Conservation (phyloP, 164 flowering plant genomes). For the Kingdonia uniflora region DNA sequence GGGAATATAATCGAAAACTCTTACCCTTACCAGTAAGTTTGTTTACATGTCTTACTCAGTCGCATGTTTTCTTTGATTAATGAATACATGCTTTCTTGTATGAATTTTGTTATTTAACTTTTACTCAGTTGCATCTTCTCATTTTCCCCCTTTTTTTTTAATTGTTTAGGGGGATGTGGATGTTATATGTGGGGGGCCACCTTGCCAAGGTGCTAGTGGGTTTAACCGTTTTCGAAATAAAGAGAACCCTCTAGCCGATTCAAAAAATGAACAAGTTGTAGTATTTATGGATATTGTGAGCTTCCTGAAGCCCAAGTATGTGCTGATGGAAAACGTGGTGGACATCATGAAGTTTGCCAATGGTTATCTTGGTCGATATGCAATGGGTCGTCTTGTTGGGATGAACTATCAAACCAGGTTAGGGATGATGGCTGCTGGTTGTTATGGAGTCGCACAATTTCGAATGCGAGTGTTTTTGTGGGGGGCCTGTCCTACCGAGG, state of each 20-base stretch:
- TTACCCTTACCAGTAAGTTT: too few relatives aligned
- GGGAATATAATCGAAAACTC: too few relatives aligned
- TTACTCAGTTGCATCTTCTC: not conserved
- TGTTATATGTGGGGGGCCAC: not conserved
- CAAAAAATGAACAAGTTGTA: not conserved
- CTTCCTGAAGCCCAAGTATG: not conserved
- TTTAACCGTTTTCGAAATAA: not conserved
- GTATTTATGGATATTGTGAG: not conserved
- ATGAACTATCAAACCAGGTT: not conserved
- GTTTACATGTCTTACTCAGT: too few relatives aligned
- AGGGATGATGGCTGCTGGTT: constrained; percentile 1
- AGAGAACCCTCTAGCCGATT: not conserved
- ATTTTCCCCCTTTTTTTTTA: not conserved
- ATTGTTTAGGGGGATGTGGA: not conserved
- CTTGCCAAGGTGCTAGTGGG: constrained; percentile 1
- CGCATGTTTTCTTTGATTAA: too few relatives aligned
- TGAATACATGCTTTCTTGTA: too few relatives aligned
- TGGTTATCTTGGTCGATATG: not conserved
- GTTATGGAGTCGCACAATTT: not conserved
- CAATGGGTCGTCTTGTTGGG: not conserved
- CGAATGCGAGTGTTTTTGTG: not conserved
- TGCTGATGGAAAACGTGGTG: constrained; percentile 1
- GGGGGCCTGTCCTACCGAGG: not conserved
- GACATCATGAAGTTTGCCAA: not conserved
- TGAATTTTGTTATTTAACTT: too few relatives aligned